Conservation (phyloP, 176 grass and related monocot genomes). For the Musa troglodytarum region DNA sequence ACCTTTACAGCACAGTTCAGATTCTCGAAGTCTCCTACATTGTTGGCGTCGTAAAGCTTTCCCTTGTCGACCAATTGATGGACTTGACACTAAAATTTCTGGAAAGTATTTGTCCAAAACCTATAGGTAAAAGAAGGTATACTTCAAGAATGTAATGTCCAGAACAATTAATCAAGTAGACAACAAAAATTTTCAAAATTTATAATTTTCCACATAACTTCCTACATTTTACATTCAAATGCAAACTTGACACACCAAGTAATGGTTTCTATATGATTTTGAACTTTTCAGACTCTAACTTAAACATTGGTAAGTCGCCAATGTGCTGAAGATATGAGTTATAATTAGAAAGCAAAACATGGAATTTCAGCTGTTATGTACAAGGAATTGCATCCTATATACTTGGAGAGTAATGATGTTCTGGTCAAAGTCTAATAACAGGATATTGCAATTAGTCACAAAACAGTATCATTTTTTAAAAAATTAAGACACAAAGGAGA, state of each 20-base stretch:
- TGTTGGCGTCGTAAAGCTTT: conserved; percentile 72
- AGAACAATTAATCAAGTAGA: not conserved
- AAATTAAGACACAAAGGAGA: not conserved
- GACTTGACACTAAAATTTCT: conserved; percentile 48
- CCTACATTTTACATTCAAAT: not conserved
- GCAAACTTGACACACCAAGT: not conserved
- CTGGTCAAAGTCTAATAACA: not conserved
- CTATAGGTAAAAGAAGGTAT: conserved; percentile 24
- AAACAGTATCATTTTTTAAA: not conserved
- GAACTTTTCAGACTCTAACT: no score
- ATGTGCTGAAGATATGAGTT: no score
- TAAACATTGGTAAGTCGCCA: no score
- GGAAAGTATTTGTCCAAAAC: conserved; percentile 76
- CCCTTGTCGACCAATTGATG: conserved; percentile 87
- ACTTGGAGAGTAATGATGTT: not conserved
- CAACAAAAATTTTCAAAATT: not conserved
- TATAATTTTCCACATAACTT: not conserved
- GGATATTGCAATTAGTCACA: not conserved
- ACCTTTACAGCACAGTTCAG: conserved; percentile 18
- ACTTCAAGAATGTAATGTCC: conserved; percentile 1
- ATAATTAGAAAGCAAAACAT: no score
- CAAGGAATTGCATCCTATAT: no score
- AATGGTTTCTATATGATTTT: no score
- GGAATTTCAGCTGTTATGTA: no score
- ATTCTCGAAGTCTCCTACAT: conserved; percentile 53